phyloP scores from a whole-genome alignment of 768 basidiomycete species.

The Fomitopsis serialis region DNA sequence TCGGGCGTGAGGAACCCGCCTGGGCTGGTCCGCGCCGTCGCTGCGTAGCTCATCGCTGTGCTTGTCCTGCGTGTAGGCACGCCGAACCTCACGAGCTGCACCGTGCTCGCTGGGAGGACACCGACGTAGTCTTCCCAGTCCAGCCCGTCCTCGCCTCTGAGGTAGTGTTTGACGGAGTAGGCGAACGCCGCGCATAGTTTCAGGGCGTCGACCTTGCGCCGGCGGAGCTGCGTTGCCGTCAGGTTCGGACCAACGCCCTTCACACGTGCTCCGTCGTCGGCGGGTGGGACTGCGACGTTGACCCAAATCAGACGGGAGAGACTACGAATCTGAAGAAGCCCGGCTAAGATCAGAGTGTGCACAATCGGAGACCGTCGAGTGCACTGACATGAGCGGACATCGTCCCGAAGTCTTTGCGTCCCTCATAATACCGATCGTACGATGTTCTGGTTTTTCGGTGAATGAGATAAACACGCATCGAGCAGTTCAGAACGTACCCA shows the following conservation, averaged over 20 bases:
- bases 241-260: conserved; percentile 44
- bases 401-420: conserved; percentile 75
- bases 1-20: conserved; percentile 8
- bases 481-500: conserved; percentile 36
- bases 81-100: conserved; percentile 29
- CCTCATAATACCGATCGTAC: conserved; percentile 87
- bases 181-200: conserved; percentile 67
- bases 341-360: neutral
- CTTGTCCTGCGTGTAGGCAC: conserved; percentile 25
- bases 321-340: conserved; percentile 49
- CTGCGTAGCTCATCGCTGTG: conserved; percentile 34
- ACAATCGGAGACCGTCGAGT: neutral
- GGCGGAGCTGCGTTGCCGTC: conserved; percentile 48
- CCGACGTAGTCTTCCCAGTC: conserved; percentile 62
- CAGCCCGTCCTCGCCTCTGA: conserved; percentile 78
- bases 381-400: conserved; percentile 55
- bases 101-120: conserved; percentile 60
- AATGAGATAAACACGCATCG: neutral
- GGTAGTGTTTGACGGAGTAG: conserved; percentile 72
- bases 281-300: conserved; percentile 61
- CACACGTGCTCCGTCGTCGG: conserved; percentile 45
- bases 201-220: conserved; percentile 65
- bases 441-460: conserved; percentile 48
- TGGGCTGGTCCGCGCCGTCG: conserved; percentile 13
- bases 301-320: conserved; percentile 78